A percentile compares a stretch with the other conserved stretches of the same genome.
Conservation (phyloP, 139 green algal species). For the Coccomyxa sp. region DNA sequence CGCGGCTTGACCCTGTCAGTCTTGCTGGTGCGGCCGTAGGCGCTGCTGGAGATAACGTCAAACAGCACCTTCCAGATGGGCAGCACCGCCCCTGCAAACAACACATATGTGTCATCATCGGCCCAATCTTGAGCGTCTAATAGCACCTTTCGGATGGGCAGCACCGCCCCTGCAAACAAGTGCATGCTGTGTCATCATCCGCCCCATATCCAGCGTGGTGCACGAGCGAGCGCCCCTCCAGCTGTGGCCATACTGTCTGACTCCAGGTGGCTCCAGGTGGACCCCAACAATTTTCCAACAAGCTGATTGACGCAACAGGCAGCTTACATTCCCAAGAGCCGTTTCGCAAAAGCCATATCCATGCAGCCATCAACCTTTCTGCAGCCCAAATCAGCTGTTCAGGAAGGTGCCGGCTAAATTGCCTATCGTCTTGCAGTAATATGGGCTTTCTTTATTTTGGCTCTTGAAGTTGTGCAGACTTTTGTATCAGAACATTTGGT, state of each 20-base stretch:
- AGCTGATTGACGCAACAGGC: too few species aligned
- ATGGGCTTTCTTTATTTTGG: background rate
- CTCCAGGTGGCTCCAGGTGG: too few species aligned
- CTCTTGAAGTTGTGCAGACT: background rate
- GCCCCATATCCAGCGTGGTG: too few species aligned
- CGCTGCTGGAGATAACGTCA: background rate
- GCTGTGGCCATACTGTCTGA: too few species aligned
- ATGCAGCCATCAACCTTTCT: background rate
- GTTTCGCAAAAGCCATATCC: background rate
- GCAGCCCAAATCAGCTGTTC: too few species aligned
- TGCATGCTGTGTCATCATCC: too few species aligned
- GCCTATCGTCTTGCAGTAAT: background rate
- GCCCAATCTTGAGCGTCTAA: too few species aligned
- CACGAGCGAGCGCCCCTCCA: too few species aligned
- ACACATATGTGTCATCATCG: background rate
- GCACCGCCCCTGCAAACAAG: constrained; percentile 21
- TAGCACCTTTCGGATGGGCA: constrained; percentile 20
- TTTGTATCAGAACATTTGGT: background rate
- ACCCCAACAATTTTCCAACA: too few species aligned
- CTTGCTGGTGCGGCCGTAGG: background rate
- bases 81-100: constrained; percentile 21
- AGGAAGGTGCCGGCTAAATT: too few species aligned
- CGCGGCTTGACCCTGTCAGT: background rate
- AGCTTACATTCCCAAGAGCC: background rate
- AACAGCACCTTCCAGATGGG: constrained; percentile 17